Base-by-base conservation (phyloP, 148 eudicot species). In the Chenopodium suecicum region DNA sequence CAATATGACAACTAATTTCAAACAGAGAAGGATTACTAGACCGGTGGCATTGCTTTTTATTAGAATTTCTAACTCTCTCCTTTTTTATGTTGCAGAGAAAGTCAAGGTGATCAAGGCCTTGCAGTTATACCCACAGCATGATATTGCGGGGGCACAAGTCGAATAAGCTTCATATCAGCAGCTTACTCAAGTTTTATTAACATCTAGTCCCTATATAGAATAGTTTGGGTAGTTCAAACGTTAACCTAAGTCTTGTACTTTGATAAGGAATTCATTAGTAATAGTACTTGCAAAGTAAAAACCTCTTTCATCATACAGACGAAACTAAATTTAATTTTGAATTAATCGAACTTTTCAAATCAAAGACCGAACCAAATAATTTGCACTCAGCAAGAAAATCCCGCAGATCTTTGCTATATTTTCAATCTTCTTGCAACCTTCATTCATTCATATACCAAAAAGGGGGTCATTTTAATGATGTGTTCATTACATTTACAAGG, bases 41-140 rank as follows among this genome's bases (percentile, higher is more conserved):
- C 41, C 2, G 31, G 10, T 47, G 19, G 32, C 46, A 72, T 46
- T 46, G 11, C 20, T 20, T 73, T 47, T 11, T 1, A 2, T 11
- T 1, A 2, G 14, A 19, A 13, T 46, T 14, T 20, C 17, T 60
- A 9, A 74, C 19, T 6, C 5, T 7, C 47, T 25, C 12, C 1
- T 12, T 7, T 27, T 27, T 71, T 68, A 13, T 16, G 37, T 29
- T 14, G 56, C 80, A 82, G 84, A 62, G 1, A 9, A 78, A 78
- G 41, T 82, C 75, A 22, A 56, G 60, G 70, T 54, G 41, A 54
- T 17, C 58, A 70, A 73, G 78, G 47, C 78, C 70, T 9, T 70
- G 71, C 22, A 70, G 11, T 58, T 69, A 32, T 0, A 70, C 20
- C 1, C 22, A 23, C 10, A 1, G 31, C 71, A 46, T 11, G 20